A percentile compares a stretch with the other conserved stretches of the same genome.
Conservation (phyloP, 345 rosid genomes). For the Salix arbutifolia region DNA sequence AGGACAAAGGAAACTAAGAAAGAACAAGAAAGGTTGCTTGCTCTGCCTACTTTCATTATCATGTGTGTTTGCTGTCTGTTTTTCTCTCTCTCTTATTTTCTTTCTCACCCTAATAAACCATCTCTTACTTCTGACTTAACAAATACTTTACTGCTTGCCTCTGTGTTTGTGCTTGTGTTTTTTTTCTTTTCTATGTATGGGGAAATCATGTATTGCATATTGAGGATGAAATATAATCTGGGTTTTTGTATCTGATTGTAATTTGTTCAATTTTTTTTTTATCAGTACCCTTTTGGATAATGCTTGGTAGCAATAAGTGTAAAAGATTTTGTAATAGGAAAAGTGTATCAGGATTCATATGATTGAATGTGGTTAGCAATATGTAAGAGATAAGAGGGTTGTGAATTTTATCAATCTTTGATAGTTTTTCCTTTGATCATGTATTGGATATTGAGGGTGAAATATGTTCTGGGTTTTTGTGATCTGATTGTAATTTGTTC, state of each 20-base stretch:
- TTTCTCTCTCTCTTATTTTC: background rate
- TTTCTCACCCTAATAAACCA: background rate
- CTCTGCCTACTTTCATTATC: background rate
- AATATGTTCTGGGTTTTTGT: conserved; percentile 3
- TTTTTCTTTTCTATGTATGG: background rate
- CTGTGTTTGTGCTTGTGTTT: background rate
- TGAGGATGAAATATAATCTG: background rate
- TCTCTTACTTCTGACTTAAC: background rate
- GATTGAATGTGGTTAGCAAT: background rate
- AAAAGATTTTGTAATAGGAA: background rate
- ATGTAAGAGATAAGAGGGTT: background rate
- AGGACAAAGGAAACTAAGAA: background rate
- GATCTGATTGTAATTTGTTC: background rate
- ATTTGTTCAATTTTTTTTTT: background rate
- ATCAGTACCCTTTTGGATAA: background rate
- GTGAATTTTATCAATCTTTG: background rate
- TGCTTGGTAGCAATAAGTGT: background rate
- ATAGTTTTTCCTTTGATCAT: background rate
- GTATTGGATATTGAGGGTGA: background rate
- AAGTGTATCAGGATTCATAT: too few species aligned
- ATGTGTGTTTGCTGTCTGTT: background rate
- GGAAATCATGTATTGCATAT: background rate
- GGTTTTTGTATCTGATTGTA: conserved; percentile 1
- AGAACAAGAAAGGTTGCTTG: conserved; percentile 1
- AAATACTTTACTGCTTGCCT: too few species aligned